These are phyloP conservation scores for Sporothrix phasma DNA, from an alignment of 2,329 filamentous ascomycete species.

Conservation along the genomic window DNA sequence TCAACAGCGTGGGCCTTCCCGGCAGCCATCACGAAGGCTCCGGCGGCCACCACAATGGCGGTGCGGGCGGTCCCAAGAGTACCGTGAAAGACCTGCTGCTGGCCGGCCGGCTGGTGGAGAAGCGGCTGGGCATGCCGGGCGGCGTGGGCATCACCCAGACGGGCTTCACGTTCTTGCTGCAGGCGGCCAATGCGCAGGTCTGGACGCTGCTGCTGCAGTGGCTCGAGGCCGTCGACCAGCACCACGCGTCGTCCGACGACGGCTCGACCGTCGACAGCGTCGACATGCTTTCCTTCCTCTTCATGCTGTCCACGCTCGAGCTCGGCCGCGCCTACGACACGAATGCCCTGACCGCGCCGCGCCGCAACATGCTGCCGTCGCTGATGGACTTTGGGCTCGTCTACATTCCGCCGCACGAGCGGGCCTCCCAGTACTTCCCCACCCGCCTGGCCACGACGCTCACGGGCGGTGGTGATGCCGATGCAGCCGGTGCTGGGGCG, in stretches of 20 bases:
- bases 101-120: slow-evolving; percentile 69
- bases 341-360: slow-evolving; percentile 67
- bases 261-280: slow-evolving; percentile 76
- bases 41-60: slow-evolving; percentile 26
- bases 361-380: slow-evolving; percentile 80
- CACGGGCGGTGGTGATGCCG: slow-evolving; percentile 59
- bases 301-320: slow-evolving; percentile 87
- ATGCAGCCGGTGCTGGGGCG: neutral
- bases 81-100: slow-evolving; percentile 79
- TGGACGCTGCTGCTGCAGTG: slow-evolving; percentile 93
- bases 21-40: neutral
- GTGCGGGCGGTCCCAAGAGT: slow-evolving; percentile 47
- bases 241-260: slow-evolving; percentile 44
- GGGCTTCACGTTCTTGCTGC: slow-evolving; percentile 88
- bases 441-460: slow-evolving; percentile 90
- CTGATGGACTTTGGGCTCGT: slow-evolving; percentile 89
- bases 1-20: slow-evolving; percentile 57
- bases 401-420: slow-evolving; percentile 53
- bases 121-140: slow-evolving; percentile 28
- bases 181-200: slow-evolving; percentile 92
- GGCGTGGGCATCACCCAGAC: slow-evolving; percentile 74
- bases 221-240: slow-evolving; percentile 68
- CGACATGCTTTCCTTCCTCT: slow-evolving; percentile 91
- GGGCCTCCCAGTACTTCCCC: slow-evolving; percentile 62
- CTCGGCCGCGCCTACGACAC: slow-evolving; percentile 88